Percentiles rank a stretch among this genome's conserved stretches.
These are phyloP conservation scores for Kuraishia ogatae DNA, from an alignment of 805 yeast species.

Conservation along the genomic window DNA sequence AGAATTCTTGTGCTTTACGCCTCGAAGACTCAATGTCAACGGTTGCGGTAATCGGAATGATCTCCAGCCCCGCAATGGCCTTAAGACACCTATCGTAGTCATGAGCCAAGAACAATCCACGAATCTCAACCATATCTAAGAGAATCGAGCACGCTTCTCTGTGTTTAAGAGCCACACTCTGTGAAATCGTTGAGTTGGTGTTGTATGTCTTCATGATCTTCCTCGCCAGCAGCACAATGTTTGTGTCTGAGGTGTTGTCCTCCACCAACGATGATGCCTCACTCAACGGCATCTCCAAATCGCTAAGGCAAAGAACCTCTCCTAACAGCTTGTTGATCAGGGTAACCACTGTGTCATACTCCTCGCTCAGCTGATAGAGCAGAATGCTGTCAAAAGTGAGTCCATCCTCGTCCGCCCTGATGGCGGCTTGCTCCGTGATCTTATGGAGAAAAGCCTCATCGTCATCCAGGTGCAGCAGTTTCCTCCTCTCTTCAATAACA, in stretches of 20 bases:
- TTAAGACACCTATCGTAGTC: conserved; percentile 53
- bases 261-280: conserved; percentile 19
- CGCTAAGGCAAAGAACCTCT: conserved; percentile 65
- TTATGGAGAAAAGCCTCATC: conserved; percentile 53
- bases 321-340: conserved; percentile 72
- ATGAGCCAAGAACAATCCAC: conserved; percentile 45
- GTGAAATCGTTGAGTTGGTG: conserved; percentile 50
- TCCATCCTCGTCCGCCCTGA: conserved; percentile 86
- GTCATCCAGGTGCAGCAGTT: conserved; percentile 48
- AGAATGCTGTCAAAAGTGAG: conserved; percentile 77
- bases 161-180: conserved; percentile 42
- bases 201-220: conserved; percentile 36
- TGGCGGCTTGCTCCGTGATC: conserved; percentile 81
- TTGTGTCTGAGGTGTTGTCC: conserved; percentile 17
- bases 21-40: conserved; percentile 52
- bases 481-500: conserved; percentile 68
- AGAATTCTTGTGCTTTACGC: conserved; percentile 58
- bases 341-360: conserved; percentile 69
- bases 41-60: conserved; percentile 51
- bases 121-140: conserved; percentile 58
- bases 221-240: conserved; percentile 36
- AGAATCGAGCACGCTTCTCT: conserved; percentile 60
- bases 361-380: conserved; percentile 82
- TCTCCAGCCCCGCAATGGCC: conserved; percentile 46
- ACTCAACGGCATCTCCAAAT: conserved; percentile 49